Conservation (phyloP, 352 stramenopile genomes). For the Pilasporangium apinafurcum region DNA sequence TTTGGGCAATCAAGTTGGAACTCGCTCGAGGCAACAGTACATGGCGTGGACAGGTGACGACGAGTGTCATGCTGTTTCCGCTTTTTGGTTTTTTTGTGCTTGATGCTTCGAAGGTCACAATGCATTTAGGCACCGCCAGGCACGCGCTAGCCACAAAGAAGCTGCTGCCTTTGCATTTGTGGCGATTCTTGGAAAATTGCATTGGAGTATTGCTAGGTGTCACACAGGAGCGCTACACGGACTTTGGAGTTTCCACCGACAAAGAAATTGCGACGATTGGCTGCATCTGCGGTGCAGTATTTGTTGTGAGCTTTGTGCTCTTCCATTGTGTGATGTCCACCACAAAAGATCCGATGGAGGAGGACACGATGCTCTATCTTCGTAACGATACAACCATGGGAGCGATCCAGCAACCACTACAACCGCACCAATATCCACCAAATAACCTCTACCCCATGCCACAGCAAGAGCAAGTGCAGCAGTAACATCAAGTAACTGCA, state of each 20-base stretch:
- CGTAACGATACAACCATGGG: too few species aligned
- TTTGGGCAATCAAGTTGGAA: conserved; percentile 19
- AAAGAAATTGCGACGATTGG: conserved; percentile 24
- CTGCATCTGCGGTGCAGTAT: conserved; percentile 26
- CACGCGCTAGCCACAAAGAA: conserved; percentile 25
- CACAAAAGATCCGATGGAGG: conserved; percentile 4
- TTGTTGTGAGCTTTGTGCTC: conserved; percentile 13
- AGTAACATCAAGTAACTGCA: too few species aligned
- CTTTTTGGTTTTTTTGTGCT: conserved; percentile 63
- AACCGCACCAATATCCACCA: too few species aligned
- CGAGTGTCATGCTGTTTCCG: conserved; percentile 52
- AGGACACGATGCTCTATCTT: too few species aligned
- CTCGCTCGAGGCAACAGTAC: conserved; percentile 29
- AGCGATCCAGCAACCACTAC: too few species aligned
- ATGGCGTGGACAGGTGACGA: conserved; percentile 27
- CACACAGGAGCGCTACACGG: conserved; percentile 40
- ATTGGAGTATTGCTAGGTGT: conserved; percentile 30
- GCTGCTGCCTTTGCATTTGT: conserved; percentile 34
- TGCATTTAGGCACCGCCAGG: conserved; percentile 18
- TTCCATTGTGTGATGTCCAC: conserved; percentile 17
- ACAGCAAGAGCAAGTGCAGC: too few species aligned
- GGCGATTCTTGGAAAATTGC: conserved; percentile 52
- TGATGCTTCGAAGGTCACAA: conserved; percentile 37
- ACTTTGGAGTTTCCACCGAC: conserved; percentile 49
- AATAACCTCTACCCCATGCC: too few species aligned